Conservation (phyloP, 306 rosid genomes). For the Quercus variabilis region DNA sequence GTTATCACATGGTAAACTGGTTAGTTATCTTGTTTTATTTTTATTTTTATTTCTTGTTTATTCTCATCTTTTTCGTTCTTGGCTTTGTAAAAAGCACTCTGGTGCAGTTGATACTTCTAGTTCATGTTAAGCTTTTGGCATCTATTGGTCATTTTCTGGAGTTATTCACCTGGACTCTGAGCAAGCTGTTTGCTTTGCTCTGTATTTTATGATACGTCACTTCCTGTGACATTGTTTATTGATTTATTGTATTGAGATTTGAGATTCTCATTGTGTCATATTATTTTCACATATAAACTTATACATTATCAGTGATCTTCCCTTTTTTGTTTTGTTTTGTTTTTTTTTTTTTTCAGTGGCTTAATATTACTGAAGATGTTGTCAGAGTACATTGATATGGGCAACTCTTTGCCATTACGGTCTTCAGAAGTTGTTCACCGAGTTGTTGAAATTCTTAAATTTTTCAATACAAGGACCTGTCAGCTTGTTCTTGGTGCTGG, state of each 20-base stretch:
- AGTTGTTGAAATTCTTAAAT: slow-evolving; percentile 85
- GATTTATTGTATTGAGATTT: slow-evolving; percentile 1
- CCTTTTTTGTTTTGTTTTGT: not conserved
- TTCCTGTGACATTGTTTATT: slow-evolving; percentile 16
- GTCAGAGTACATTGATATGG: slow-evolving; percentile 93
- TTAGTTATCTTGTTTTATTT: slow-evolving; percentile 50
- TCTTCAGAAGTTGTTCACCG: slow-evolving; percentile 98
- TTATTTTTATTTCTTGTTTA: not conserved
- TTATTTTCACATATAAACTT: not conserved
- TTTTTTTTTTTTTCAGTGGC: slow-evolving; percentile 61
- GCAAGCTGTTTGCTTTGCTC: not conserved
- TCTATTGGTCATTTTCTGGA: not conserved
- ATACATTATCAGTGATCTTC: not conserved
- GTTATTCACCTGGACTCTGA: not conserved
- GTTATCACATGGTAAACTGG: slow-evolving; percentile 99
- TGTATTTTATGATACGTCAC: not conserved
- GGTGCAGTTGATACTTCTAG: not conserved
- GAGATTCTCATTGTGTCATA: not conserved
- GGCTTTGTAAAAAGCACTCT: not conserved
- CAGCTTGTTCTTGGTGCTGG: slow-evolving; percentile 99
- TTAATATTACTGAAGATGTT: slow-evolving; percentile 92
- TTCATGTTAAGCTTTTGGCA: not conserved
- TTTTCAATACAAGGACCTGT: slow-evolving; percentile 96
- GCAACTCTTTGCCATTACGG: slow-evolving; percentile 67
- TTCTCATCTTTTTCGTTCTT: not conserved